Evolutionary conservation across 345 rosid species (phyloP), one percentile per base, ranked within the genome.

Genomic region (Iberis pinnata): DNA sequence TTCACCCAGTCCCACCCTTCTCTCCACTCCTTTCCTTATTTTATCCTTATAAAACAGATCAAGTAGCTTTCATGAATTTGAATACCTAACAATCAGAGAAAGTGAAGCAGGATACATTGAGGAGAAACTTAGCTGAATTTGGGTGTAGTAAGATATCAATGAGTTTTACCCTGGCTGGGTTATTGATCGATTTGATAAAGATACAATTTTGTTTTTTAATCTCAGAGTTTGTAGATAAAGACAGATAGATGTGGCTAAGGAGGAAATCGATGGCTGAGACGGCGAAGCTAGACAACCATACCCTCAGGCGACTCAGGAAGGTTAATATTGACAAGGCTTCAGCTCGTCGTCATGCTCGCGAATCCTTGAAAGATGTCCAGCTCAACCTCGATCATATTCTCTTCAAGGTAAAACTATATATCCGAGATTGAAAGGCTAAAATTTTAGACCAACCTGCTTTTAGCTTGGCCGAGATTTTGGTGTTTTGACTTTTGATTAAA

Each of bases 351-450:
- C 78, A 65, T 9, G 94, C 78, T 49, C 93, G 97, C 16, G 82
- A 88, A 18, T 86, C 94, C 8, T 83, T 83, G 20, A 83, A 76
- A 75, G 68, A 78, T 36, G 64, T 80, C 39, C 97, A 88, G 68
- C 82, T 80, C 37, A 71, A 75, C 24, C 71, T 93, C 52, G 89
- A 88, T 52, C 99, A 93, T 69, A 58, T 93, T 37, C 75, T 93
- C 48, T 81, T 93, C 57, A 86, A 83, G 99, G 99, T 88, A 20
- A 39, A n/a, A n/a, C n/a, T n/a, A n/a, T n/a, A n/a, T n/a, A n/a
- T 20, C 18, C 12, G 2, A 32, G n/a, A 20, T 14, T 31, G 50
- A 64, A 64, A 64, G 47, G 18, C 43, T 44, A 53, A 50, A 18
- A 58, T 43, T 50, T 65, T 35, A 27, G 41, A 10, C 16, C 29